phyloP scores from a whole-genome alignment of 768 basidiomycete genomes.

The Termitomyces sp. region DNA sequence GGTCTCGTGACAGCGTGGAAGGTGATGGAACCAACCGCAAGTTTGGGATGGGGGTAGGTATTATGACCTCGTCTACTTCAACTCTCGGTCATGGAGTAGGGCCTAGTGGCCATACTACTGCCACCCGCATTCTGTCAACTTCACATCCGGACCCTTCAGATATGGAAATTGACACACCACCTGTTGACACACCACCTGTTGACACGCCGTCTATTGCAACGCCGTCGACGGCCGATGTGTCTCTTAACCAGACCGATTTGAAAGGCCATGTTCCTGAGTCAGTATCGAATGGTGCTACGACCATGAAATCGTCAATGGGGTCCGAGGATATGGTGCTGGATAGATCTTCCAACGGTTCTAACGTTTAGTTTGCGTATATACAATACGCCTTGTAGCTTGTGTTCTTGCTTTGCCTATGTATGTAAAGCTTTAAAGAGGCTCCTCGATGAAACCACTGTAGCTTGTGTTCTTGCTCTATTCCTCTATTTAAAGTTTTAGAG shows the following conservation, averaged over 20 bases:
- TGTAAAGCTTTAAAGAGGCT: not conserved
- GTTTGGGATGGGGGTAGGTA: conserved; percentile 69
- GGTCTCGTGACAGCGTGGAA: conserved; percentile 48
- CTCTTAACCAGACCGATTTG: conserved; percentile 13
- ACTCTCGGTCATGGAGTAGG: conserved; percentile 68
- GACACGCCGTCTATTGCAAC: conserved; percentile 12
- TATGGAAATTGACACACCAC: conserved; percentile 45
- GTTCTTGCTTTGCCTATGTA: not conserved
- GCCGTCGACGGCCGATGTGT: conserved; percentile 7
- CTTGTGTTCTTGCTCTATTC: too few relatives aligned
- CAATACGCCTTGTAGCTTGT: not conserved
- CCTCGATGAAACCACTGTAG: not conserved
- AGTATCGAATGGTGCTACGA: conserved; percentile 1
- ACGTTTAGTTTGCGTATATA: conserved; percentile 6
- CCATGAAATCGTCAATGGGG: conserved; percentile 5
- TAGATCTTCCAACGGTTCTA: conserved; percentile 13
- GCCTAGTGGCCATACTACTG: conserved; percentile 68
- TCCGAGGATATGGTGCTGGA: conserved; percentile 23
- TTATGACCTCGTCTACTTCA: conserved; percentile 57
- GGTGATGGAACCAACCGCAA: conserved; percentile 44
- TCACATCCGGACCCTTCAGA: conserved; percentile 21
- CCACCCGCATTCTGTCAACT: conserved; percentile 39
- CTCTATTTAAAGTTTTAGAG: too few relatives aligned
- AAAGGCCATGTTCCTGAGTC: not conserved
- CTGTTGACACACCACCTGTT: conserved; percentile 23